Conservation (phyloP, 106 monocot species). For the Allium sativum region DNA sequence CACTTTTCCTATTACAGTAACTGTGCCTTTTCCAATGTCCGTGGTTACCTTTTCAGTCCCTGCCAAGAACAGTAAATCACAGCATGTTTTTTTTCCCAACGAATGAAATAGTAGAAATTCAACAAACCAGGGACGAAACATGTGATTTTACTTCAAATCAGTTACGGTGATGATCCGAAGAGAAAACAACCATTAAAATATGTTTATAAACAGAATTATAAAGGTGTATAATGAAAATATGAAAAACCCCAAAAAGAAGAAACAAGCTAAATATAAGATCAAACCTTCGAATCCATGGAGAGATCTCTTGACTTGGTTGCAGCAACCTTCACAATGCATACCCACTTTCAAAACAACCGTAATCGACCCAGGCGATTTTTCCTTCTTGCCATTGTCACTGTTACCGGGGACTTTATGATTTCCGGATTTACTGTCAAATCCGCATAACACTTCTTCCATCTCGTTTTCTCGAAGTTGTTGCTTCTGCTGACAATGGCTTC, state of each 20-base stretch:
- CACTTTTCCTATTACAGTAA: conserved; percentile 49
- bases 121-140: too few species aligned
- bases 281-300: conserved; percentile 42
- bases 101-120: too few species aligned
- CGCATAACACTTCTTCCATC: neutral
- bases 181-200: neutral
- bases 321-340: conserved; percentile 72
- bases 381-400: neutral
- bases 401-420: neutral
- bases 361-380: conserved; percentile 1
- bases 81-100: too few species aligned
- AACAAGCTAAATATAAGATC: neutral
- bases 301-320: conserved; percentile 27
- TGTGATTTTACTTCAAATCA: too few species aligned
- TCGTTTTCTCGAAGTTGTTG: neutral
- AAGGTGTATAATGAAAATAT: neutral
- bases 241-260: neutral
- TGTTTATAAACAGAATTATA: neutral
- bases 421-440: too few species aligned
- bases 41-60: neutral
- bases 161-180: neutral
- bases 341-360: conserved; percentile 39
- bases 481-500: neutral
- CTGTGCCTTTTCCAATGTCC: conserved; percentile 28
- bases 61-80: neutral